Percentiles rank a stretch among this genome's conserved stretches.
These are phyloP conservation scores for Aaosphaeria pasadenensis DNA, from an alignment of 2,329 filamentous ascomycete genomes.

Conservation along the genomic window DNA sequence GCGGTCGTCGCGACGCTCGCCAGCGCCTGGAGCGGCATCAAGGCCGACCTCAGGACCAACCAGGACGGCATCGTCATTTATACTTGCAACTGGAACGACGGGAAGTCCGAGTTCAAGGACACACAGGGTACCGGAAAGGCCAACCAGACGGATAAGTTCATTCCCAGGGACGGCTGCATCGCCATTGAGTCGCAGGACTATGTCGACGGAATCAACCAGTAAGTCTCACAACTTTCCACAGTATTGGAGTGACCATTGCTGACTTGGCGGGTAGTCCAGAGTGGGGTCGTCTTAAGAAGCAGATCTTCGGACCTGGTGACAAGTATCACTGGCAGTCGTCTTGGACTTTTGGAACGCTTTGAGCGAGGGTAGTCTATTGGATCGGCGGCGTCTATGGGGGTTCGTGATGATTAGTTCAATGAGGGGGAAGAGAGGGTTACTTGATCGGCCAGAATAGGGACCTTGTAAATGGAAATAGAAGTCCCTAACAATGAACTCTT, in stretches of 20 bases:
- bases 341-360: slow-evolving; percentile 30
- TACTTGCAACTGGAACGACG: slow-evolving; percentile 36
- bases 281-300: slow-evolving; percentile 29
- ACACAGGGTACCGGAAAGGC: slow-evolving; percentile 25
- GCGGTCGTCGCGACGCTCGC: slow-evolving; percentile 22
- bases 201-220: slow-evolving; percentile 35
- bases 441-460: too few species aligned
- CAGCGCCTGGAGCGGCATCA: slow-evolving; percentile 31
- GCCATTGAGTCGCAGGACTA: slow-evolving; percentile 34
- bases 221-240: slow-evolving; percentile 8
- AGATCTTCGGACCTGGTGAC: slow-evolving; percentile 28
- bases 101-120: slow-evolving; percentile 33
- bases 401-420: too few species aligned
- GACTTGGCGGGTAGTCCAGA: slow-evolving; percentile 25
- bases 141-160: slow-evolving; percentile 26
- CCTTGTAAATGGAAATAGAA: too few species aligned
- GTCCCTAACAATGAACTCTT: too few species aligned
- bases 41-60: slow-evolving; percentile 28
- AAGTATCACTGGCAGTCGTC: slow-evolving; percentile 33
- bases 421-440: too few species aligned
- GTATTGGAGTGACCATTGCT: slow-evolving; percentile 7
- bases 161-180: slow-evolving; percentile 31
- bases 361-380: background rate
- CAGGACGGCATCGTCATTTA: slow-evolving; percentile 33
- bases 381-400: too few species aligned